Conservation (phyloP, 164 flowering plant species). For the Macadamia tetraphylla region DNA sequence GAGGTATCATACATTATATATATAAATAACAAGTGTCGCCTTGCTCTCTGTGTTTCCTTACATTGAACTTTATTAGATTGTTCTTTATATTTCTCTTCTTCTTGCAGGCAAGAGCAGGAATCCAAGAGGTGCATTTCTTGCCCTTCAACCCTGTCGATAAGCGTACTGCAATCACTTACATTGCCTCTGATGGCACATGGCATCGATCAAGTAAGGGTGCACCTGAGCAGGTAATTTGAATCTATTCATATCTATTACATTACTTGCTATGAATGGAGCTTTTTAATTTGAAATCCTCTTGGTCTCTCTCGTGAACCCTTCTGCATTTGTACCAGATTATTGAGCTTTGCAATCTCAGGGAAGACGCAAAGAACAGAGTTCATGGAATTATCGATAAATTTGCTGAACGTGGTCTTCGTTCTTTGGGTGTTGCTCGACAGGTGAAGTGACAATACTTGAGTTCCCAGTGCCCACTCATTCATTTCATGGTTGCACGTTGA, state of each 20-base stretch:
- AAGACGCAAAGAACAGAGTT: conserved; percentile 17
- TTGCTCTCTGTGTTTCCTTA: no score
- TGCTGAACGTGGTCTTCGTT: conserved; percentile 35
- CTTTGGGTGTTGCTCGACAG: conserved; percentile 27
- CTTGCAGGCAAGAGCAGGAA: conserved; percentile 71
- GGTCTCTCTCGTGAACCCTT: no score
- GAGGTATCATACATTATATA: conserved; percentile 37
- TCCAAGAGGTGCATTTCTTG: conserved; percentile 65
- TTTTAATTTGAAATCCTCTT: no score
- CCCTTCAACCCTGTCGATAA: conserved; percentile 82
- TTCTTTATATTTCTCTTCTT: neutral
- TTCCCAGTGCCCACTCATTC: neutral
- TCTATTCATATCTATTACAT: neutral
- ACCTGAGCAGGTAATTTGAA: conserved; percentile 57
- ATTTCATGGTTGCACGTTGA: no score
- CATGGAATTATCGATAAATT: conserved; percentile 31
- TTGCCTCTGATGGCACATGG: conserved; percentile 53
- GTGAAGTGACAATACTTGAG: conserved; percentile 1
- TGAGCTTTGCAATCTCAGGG: conserved; percentile 25
- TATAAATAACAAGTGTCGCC: no score
- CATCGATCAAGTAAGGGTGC: conserved; percentile 82
- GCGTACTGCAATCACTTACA: conserved; percentile 81
- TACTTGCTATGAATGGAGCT: no score
- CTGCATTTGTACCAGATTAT: conserved; percentile 18
- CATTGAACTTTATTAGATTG: neutral